Base-by-base conservation (phyloP, 2,329 filamentous ascomycete genomes). In the Colletotrichum limetticola region DNA sequence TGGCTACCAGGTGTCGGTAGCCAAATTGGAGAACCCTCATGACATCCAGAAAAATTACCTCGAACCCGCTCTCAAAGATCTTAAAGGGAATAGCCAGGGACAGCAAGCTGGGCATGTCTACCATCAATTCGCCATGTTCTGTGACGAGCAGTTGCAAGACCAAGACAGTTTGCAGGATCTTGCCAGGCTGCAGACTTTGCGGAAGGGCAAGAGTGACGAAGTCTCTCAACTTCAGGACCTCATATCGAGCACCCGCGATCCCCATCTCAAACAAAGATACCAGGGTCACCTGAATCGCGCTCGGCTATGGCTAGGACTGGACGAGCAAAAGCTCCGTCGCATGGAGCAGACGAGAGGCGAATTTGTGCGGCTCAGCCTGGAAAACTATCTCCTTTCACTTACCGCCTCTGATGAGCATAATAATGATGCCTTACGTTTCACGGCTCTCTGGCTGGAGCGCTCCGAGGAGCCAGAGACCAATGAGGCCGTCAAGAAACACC, bases 121-220 rank as follows among this genome's bases (percentile, higher is more conserved):
- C 78, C 95, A 98, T 80, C 94, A 97, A 78, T 98, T 98, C 81
- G 97, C 97, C 30, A 90, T 92, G 64, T 99, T 99, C 80, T 99
- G 97, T 78, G 96, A 99, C 80, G 92, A 95, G 78, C 97, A 99
- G 80, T 86, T 99, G 11, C 94, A 98, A 78, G 96, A 96, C 78
- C 90, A 93, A 1, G 95, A 97, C 77, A 91, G 92, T 42, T 85
- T 95, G 1, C 95, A 97, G 80, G 97, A 99, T 78, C 90, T 98
- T 72, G 90, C 91, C 35, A 92, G 97, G 58, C 89, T 98, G 55
- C 90, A 94, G 78, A 94, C 91, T 76, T 86, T 98, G 37, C 93
- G 92, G 76, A 89, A 95, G 78, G 92, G 92, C 74, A 98, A 98
- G 81, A 89, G 91, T 75, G 91, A 93, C 71, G 96, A 99, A 80